These are phyloP conservation scores for Ceratocystis eucalypticola DNA, from an alignment of 2,329 filamentous ascomycete species.

Conservation along the genomic window DNA sequence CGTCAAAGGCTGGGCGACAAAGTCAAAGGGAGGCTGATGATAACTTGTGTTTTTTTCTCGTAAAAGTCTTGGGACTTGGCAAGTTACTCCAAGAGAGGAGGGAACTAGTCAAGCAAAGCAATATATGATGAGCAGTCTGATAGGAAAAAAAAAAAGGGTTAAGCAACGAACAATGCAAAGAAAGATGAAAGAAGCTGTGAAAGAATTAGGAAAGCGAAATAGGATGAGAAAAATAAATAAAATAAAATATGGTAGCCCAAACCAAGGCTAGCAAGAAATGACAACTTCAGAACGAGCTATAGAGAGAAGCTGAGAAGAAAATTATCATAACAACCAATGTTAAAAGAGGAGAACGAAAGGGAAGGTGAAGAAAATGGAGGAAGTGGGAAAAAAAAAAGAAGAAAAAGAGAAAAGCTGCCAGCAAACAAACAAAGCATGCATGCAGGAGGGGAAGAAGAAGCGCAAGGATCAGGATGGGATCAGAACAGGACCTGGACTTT, in stretches of 20 bases:
- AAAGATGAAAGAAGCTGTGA: slow-evolving; percentile 2
- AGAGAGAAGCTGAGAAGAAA: not conserved
- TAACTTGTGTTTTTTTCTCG: not conserved
- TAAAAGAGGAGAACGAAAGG: slow-evolving; percentile 11
- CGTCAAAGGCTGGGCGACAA: not conserved
- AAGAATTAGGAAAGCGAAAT: slow-evolving; percentile 1
- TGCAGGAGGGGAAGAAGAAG: slow-evolving; percentile 2
- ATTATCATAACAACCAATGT: not conserved
- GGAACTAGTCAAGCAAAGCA: not conserved
- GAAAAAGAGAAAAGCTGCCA: slow-evolving; percentile 4
- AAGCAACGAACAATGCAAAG: not conserved
- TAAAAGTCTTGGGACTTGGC: not conserved
- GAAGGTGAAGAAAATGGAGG: not conserved
- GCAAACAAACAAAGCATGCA: slow-evolving; percentile 1
- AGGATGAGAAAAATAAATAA: not conserved
- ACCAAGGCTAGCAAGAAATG: not conserved
- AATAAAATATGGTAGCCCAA: not conserved
- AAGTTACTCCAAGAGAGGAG: not conserved
- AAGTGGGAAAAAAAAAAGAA: slow-evolving; percentile 1
- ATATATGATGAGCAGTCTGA: not conserved
- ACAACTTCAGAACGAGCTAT: not conserved
- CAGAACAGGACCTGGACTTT: not conserved
- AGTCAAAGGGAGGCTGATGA: not conserved
- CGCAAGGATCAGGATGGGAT: slow-evolving; percentile 10
- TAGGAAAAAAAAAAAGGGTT: not conserved